phyloP scores from a whole-genome alignment of 495 filamentous ascomycete genomes.

The Endocarpon pusillum region DNA sequence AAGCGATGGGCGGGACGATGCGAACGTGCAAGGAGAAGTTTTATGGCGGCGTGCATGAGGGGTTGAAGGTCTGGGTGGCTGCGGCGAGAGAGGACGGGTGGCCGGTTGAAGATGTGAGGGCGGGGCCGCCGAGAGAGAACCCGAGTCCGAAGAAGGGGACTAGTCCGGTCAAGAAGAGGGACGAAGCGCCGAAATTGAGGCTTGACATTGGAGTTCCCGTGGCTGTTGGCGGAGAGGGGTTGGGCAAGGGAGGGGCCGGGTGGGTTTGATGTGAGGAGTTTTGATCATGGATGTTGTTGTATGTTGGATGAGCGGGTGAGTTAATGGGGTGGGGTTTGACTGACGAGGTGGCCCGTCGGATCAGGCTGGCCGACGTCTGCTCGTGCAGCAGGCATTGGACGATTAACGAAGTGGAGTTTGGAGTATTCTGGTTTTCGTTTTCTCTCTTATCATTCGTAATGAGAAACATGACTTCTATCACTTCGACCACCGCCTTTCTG shows the following conservation, averaged over 20 bases:
- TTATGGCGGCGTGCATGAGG: conserved; percentile 79
- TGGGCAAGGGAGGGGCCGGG: neutral
- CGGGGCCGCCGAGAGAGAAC: conserved; percentile 39
- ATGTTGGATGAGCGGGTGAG: neutral
- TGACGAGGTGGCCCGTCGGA: too few species aligned
- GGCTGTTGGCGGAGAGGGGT: conserved; percentile 3
- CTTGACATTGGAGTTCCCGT: conserved; percentile 29
- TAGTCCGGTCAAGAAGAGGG: conserved; percentile 31
- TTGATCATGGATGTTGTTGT: too few species aligned
- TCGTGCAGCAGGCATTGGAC: too few species aligned
- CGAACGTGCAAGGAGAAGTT: conserved; percentile 96
- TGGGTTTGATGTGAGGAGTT: conserved; percentile 1
- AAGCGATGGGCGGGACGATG: conserved; percentile 64
- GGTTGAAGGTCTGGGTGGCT: conserved; percentile 73
- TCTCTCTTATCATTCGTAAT: too few species aligned
- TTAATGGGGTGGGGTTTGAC: too few species aligned
- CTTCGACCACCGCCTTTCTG: too few species aligned
- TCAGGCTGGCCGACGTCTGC: too few species aligned
- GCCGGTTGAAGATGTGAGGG: conserved; percentile 58
- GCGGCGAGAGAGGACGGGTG: conserved; percentile 78
- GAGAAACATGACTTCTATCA: too few species aligned
- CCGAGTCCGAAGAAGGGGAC: conserved; percentile 24
- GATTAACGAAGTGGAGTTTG: too few species aligned
- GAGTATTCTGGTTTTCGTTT: too few species aligned
- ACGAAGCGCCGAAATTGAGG: conserved; percentile 34